phyloP scores from a whole-genome alignment of 2,329 filamentous ascomycete genomes.

The Thielaviopsis populi region DNA sequence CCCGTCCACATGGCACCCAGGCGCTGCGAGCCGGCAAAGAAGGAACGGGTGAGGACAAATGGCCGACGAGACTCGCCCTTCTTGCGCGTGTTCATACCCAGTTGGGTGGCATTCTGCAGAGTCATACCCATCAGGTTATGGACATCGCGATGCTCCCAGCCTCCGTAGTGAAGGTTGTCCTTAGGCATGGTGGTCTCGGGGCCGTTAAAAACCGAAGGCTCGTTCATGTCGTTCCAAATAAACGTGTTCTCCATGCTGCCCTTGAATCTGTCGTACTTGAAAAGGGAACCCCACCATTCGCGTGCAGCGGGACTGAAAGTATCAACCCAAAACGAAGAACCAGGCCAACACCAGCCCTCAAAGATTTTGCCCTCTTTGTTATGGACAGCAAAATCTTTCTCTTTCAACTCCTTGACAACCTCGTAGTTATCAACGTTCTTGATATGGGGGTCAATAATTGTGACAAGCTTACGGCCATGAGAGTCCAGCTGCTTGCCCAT shows the following conservation, averaged over 20 bases:
- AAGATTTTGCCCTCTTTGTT: slow-evolving; percentile 83
- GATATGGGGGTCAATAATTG: slow-evolving; percentile 94
- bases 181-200: slow-evolving; percentile 98
- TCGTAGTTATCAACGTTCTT: slow-evolving; percentile 74
- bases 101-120: slow-evolving; percentile 84
- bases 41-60: slow-evolving; percentile 84
- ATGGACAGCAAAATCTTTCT: slow-evolving; percentile 67
- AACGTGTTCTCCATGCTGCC: slow-evolving; percentile 76
- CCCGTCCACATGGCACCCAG: slow-evolving; percentile 97
- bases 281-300: slow-evolving; percentile 81
- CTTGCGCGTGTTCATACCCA: slow-evolving; percentile 70
- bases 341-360: slow-evolving; percentile 98
- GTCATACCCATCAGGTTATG: slow-evolving; percentile 95
- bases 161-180: slow-evolving; percentile 80
- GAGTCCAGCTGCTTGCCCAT: slow-evolving; percentile 82
- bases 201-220: slow-evolving; percentile 96
- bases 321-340: slow-evolving; percentile 91
- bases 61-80: slow-evolving; percentile 73
- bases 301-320: slow-evolving; percentile 85
- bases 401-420: slow-evolving; percentile 67
- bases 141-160: slow-evolving; percentile 93
- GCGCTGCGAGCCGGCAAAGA: slow-evolving; percentile 81
- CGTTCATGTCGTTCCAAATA: slow-evolving; percentile 99
- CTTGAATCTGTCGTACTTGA: slow-evolving; percentile 77
- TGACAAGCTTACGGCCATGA: slow-evolving; percentile 76